phyloP scores from a whole-genome alignment of 768 basidiomycete species.

The Clavaria fumosa region DNA sequence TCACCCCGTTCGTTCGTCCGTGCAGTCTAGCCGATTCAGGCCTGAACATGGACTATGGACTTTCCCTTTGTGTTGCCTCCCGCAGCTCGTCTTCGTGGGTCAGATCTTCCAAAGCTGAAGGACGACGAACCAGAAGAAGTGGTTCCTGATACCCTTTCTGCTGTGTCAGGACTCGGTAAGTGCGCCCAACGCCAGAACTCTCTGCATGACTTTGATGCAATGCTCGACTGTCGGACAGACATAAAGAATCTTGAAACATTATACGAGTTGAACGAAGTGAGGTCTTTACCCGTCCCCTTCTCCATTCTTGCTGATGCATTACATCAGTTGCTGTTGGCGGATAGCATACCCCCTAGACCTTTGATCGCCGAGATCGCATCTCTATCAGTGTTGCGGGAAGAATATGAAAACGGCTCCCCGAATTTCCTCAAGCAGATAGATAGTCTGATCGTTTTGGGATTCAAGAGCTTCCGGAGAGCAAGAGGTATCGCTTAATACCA shows the following conservation, averaged over 20 bases:
- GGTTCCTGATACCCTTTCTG: neutral
- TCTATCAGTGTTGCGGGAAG: conserved; percentile 39
- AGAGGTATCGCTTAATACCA: conserved; percentile 32
- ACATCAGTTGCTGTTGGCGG: conserved; percentile 2
- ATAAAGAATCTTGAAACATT: conserved; percentile 11
- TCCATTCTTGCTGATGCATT: neutral
- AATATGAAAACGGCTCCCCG: conserved; percentile 47
- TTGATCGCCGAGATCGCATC: conserved; percentile 39
- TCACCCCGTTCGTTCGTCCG: too few species aligned
- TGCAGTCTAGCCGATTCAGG: too few species aligned
- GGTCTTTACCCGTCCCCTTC: neutral
- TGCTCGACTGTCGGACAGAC: conserved; percentile 11
- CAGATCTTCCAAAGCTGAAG: conserved; percentile 11
- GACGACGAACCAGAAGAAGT: conserved; percentile 6
- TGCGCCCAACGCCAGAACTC: neutral
- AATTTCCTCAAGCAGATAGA: conserved; percentile 64
- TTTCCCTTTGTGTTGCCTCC: too few species aligned
- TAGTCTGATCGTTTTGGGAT: conserved; percentile 48
- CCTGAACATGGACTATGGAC: too few species aligned
- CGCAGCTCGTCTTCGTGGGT: conserved; percentile 10
- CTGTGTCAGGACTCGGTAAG: neutral
- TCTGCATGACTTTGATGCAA: conserved; percentile 24
- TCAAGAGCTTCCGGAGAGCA: conserved; percentile 48
- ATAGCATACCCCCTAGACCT: conserved; percentile 22
- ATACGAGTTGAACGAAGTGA: conserved; percentile 17